Conservation (phyloP, 2,329 filamentous ascomycete genomes). For the Tolypocladium tropicale region DNA sequence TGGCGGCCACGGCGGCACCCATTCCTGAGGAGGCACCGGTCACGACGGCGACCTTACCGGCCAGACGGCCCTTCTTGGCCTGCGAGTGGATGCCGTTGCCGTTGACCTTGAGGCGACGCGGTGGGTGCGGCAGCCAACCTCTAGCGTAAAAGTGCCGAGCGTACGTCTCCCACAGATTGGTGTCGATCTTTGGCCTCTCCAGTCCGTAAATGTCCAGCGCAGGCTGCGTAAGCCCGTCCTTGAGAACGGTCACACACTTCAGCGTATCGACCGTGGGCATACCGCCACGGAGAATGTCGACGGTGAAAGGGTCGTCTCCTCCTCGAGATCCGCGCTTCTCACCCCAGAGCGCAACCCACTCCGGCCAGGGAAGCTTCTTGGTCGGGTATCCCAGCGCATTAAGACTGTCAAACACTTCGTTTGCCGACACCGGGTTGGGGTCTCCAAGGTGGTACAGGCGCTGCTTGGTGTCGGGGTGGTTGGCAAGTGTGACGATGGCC, state of each 20-base stretch:
- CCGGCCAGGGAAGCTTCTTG: constrained; percentile 53
- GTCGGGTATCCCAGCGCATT: constrained; percentile 61
- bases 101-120: constrained; percentile 32
- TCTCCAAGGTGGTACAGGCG: constrained; percentile 67
- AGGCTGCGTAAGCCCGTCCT: constrained; percentile 57
- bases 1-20: constrained; percentile 61
- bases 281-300: constrained; percentile 69
- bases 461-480: constrained; percentile 51
- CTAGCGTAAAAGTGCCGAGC: constrained; percentile 70
- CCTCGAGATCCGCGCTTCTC: constrained; percentile 58
- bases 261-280: constrained; percentile 70
- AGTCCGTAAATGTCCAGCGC: constrained; percentile 42
- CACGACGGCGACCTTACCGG: constrained; percentile 62
- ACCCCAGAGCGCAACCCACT: constrained; percentile 66
- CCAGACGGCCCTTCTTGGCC: constrained; percentile 44
- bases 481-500: constrained; percentile 59
- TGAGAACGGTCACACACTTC: constrained; percentile 60
- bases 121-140: constrained; percentile 61
- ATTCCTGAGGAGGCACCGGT: constrained; percentile 74
- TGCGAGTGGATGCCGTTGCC: constrained; percentile 11
- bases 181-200: constrained; percentile 58
- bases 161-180: constrained; percentile 63
- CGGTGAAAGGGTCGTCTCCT: constrained; percentile 63
- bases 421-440: constrained; percentile 57
- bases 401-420: constrained; percentile 54